Base-by-base conservation (phyloP, 805 yeast genomes). In the Torulaspora gathmanii region DNA sequence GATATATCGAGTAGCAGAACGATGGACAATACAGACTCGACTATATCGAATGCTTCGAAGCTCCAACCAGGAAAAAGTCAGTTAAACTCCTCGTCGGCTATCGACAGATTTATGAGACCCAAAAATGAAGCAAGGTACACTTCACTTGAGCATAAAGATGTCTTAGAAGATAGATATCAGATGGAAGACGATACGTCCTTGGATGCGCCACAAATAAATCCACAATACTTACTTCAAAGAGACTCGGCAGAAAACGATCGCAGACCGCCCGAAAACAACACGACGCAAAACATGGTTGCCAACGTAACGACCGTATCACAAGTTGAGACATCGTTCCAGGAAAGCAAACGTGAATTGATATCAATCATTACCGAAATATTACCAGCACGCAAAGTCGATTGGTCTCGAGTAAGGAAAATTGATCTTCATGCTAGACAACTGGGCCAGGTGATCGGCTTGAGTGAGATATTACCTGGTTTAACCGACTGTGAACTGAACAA, bases 171-270 rank as follows among this genome's bases (percentile, higher is more conserved):
- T 8, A 19, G 30, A 19, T 34, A 44, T 8, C 45, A 44, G 17
- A 23, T 39, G 15, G 42, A 46, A n/a, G 58, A 60, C 28, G 58
- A 56, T 26, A 60, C 63, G 10, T 57, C 63, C 6, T 33, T 58
- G 16, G 58, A 59, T 27, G 50, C 57, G n/a, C 65, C 65, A 16
- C 53, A 50, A 25, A 42, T 58, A 25, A 56, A 56, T 42, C 52
- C 49, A 15, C 43, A 45, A 20, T 52, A 42, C 19, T 25, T 47
- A 11, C 22, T 50, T 44, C 49, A 33, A 19, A 31, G 37, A 15
- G 34, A 34, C 13, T 27, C 27, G 23, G 13, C 12, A 13, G 35
- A 29, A 19, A 35, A 42, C 3, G 30, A n/a, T 8, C 13, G 20
- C 19, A 41, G 34, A 20, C 13, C 39, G 3, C 5, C 13, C 17